These are phyloP conservation scores for Leccinum subrobustum DNA, from an alignment of 1,284 basidiomycete genomes.

Conservation along the genomic window DNA sequence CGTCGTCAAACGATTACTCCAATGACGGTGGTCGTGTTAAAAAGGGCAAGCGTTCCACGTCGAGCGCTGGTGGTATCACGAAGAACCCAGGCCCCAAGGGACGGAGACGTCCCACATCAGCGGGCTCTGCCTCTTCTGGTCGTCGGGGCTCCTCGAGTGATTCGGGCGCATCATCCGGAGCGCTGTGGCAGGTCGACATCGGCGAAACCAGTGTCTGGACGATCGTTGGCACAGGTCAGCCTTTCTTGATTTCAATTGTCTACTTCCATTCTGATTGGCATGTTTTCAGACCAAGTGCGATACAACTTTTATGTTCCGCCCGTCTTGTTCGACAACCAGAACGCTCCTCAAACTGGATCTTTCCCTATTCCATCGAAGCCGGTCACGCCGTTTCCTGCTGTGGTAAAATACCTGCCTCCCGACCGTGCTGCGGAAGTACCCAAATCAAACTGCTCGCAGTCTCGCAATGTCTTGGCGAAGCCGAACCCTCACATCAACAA, in stretches of 20 bases:
- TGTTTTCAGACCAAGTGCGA: constrained; percentile 67
- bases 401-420: constrained; percentile 84
- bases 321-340: constrained; percentile 74
- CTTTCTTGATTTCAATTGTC: constrained; percentile 17
- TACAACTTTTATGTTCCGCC: constrained; percentile 95
- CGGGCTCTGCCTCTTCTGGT: constrained; percentile 65
- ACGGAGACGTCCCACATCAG: constrained; percentile 69
- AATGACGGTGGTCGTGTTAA: constrained; percentile 82
- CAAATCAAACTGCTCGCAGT: constrained; percentile 60
- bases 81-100: constrained; percentile 62
- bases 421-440: constrained; percentile 76
- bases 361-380: constrained; percentile 79
- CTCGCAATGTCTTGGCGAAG: constrained; percentile 67
- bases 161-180: constrained; percentile 67
- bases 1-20: constrained; percentile 65
- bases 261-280: constrained; percentile 10
- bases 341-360: constrained; percentile 59
- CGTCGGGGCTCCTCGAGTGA: constrained; percentile 66
- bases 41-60: constrained; percentile 72
- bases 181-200: constrained; percentile 84
- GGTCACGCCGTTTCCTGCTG: constrained; percentile 82
- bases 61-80: constrained; percentile 63
- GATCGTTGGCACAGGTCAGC: constrained; percentile 80
- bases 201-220: constrained; percentile 93
- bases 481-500: constrained; percentile 69